A percentile compares a stretch with the other conserved stretches of the same genome.
phyloP scores from a whole-genome alignment of 768 basidiomycete genomes.

The Solioccasus polychromus region DNA sequence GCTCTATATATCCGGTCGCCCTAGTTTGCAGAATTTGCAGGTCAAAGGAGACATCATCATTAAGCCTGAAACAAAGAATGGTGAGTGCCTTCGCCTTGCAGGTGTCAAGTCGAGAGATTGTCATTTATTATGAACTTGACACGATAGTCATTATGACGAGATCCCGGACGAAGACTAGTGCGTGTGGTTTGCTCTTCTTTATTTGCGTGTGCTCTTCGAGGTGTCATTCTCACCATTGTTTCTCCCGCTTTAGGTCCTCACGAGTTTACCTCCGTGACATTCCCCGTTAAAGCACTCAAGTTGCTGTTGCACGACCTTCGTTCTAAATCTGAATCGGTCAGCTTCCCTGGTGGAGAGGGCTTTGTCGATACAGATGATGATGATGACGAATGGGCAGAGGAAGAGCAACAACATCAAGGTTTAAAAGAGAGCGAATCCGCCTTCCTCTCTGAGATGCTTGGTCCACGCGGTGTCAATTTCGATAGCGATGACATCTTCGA shows the following conservation, averaged over 20 bases:
- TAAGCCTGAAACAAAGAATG: constrained; percentile 73
- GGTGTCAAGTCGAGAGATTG: constrained; percentile 7
- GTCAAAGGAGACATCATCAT: constrained; percentile 95
- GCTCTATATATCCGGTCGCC: constrained; percentile 64
- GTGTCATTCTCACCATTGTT: constrained; percentile 19
- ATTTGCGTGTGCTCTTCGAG: background rate
- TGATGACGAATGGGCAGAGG: constrained; percentile 95
- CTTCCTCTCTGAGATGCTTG: constrained; percentile 81
- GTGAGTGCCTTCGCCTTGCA: constrained; percentile 44
- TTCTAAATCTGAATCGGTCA: constrained; percentile 70
- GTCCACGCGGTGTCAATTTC: constrained; percentile 66
- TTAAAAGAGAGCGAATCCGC: constrained; percentile 75
- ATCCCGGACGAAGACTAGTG: constrained; percentile 83
- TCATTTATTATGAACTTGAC: constrained; percentile 22
- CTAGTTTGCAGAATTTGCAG: constrained; percentile 59
- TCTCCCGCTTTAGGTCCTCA: constrained; percentile 62
- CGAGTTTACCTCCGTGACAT: constrained; percentile 80
- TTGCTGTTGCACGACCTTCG: constrained; percentile 82
- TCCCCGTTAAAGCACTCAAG: constrained; percentile 92
- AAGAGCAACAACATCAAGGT: constrained; percentile 61
- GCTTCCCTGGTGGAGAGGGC: constrained; percentile 55
- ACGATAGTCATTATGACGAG: constrained; percentile 91
- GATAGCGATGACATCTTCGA: constrained; percentile 78
- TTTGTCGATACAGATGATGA: constrained; percentile 78
- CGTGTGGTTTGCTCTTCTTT: constrained; percentile 27